Percentiles rank a stretch among this genome's conserved stretches.
Evolutionary conservation across 2,329 filamentous ascomycete genomes (phyloP).

Genomic region (Nannizziopsis barbatae): DNA sequence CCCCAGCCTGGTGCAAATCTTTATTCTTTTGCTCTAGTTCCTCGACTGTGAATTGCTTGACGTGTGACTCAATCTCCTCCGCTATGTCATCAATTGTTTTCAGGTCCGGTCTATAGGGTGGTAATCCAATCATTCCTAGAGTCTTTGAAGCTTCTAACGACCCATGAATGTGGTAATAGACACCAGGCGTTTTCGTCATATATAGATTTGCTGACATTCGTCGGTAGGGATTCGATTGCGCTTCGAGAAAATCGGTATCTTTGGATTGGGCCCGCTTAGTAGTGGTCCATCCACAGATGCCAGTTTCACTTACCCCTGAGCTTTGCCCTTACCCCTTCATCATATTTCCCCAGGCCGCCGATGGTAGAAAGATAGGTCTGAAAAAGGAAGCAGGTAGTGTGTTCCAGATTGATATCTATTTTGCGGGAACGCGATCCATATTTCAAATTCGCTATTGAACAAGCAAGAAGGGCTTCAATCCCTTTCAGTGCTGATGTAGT

Average conservation of each 20-base stretch:
- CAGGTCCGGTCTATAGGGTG: constrained; percentile 50
- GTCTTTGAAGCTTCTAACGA: constrained; percentile 61
- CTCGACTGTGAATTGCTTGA: constrained; percentile 43
- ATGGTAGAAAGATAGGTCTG: constrained; percentile 35
- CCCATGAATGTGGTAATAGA: constrained; percentile 66
- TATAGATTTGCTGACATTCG: constrained; percentile 64
- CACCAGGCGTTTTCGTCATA: constrained; percentile 51
- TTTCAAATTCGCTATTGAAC: constrained; percentile 47
- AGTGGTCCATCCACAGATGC: neutral
- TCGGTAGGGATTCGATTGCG: constrained; percentile 60
- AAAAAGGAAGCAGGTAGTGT: constrained; percentile 32
- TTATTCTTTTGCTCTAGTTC: constrained; percentile 51
- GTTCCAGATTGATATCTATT: constrained; percentile 30
- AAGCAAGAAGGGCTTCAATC: constrained; percentile 49
- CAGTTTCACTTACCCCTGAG: constrained; percentile 26
- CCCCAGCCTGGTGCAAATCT: constrained; percentile 48
- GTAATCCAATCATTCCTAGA: constrained; percentile 57
- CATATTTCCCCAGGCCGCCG: constrained; percentile 30
- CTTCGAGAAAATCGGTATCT: constrained; percentile 62
- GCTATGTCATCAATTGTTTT: constrained; percentile 51
- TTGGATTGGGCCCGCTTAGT: constrained; percentile 14
- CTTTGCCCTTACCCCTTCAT: constrained; percentile 29
- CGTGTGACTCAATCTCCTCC: constrained; percentile 48
- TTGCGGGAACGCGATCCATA: constrained; percentile 32
- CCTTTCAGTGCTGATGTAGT: constrained; percentile 47